These are phyloP conservation scores for Fusarium temperatum DNA, from an alignment of 2,329 filamentous ascomycete genomes.

Conservation along the genomic window DNA sequence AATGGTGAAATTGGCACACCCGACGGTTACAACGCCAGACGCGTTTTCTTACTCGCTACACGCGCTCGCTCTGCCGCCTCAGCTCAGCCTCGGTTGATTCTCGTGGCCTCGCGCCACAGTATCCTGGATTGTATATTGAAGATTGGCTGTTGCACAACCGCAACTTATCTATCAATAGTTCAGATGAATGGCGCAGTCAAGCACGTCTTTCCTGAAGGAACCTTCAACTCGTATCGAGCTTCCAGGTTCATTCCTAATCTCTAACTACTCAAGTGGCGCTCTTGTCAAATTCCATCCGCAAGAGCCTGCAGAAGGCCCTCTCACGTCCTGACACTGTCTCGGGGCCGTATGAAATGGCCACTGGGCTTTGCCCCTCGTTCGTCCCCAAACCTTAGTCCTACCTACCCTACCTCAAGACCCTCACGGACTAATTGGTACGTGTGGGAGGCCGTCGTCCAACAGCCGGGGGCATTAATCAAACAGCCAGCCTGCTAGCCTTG, in stretches of 20 bases:
- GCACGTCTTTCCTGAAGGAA: not conserved
- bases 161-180: conserved; percentile 11
- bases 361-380: conserved; percentile 33
- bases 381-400: conserved; percentile 21
- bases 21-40: not conserved
- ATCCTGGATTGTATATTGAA: not conserved
- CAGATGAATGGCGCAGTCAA: conserved; percentile 3
- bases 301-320: conserved; percentile 9
- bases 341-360: conserved; percentile 41
- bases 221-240: not conserved
- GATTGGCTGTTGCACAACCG: not conserved
- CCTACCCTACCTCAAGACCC: conserved; percentile 15
- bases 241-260: not conserved
- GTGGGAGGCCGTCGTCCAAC: conserved; percentile 38
- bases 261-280: conserved; percentile 23
- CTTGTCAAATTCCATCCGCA: conserved; percentile 16
- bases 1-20: conserved; percentile 9
- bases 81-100: conserved; percentile 21
- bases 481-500: conserved; percentile 37
- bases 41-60: conserved; percentile 19
- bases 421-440: conserved; percentile 31
- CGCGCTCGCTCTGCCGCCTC: conserved; percentile 24
- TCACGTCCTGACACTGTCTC: conserved; percentile 27
- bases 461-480: conserved; percentile 41
- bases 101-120: conserved; percentile 29